A percentile compares a stretch with the other conserved stretches of the same genome.
Evolutionary conservation across 139 green algal species (phyloP).

Genomic region (Zygnema circumcarinatum): DNA sequence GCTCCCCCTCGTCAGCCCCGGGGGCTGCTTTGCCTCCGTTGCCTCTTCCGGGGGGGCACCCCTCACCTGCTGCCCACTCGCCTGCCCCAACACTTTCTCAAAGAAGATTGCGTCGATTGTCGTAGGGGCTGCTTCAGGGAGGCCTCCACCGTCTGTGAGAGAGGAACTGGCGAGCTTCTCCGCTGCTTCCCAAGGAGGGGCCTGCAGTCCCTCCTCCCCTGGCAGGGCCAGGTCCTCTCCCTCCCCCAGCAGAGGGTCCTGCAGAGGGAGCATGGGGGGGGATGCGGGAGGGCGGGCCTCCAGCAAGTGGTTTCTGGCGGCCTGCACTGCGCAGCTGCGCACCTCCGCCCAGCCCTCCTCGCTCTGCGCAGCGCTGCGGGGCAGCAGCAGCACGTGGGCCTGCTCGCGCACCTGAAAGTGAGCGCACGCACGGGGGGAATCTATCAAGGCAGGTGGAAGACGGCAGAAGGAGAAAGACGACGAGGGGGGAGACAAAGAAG

Average conservation of each 20-base stretch:
- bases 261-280: too few species aligned
- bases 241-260: background rate
- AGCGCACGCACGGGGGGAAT: background rate
- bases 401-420: constrained; percentile 47
- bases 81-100: too few species aligned
- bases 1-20: background rate
- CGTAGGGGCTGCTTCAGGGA: background rate
- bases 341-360: constrained; percentile 50
- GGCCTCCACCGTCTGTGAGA: background rate
- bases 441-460: background rate
- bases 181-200: background rate
- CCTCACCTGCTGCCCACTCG: background rate
- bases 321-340: constrained; percentile 22
- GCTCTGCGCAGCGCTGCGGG: constrained; percentile 45
- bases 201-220: background rate
- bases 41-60: too few species aligned
- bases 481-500: background rate
- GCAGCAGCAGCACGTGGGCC: constrained; percentile 52
- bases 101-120: background rate
- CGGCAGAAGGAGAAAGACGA: background rate
- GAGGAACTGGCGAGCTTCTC: background rate
- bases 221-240: background rate
- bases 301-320: constrained; percentile 1
- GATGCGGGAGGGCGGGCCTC: background rate
- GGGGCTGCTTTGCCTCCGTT: background rate